Percentiles rank a stretch among this genome's conserved stretches.
Evolutionary conservation across 495 filamentous ascomycete genomes (phyloP).

Genomic region (Aspergillus heteromorphus): DNA sequence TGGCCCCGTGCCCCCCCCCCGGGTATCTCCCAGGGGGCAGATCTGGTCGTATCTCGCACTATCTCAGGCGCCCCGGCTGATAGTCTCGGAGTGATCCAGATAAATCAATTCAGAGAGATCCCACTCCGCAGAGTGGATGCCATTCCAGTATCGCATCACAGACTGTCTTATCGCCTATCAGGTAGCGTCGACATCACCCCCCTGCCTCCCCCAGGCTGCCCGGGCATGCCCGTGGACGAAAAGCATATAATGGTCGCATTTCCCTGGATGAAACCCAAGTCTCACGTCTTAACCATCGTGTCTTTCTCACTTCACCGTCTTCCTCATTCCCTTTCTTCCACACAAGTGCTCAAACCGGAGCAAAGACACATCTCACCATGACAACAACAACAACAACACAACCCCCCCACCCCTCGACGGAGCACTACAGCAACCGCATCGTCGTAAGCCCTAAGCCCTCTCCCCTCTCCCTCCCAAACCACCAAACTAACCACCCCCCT

Average conservation of each 20-base stretch:
- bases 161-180: neutral
- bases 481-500: neutral
- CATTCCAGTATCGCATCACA: neutral
- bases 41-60: neutral
- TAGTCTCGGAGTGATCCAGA: neutral
- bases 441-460: conserved; percentile 8
- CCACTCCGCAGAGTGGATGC: too few relatives aligned
- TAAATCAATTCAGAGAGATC: too few relatives aligned
- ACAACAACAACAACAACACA: neutral
- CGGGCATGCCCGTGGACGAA: neutral
- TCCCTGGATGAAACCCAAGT: neutral
- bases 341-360: too few relatives aligned
- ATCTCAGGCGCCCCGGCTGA: neutral
- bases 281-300: neutral
- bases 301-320: too few relatives aligned
- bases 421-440: conserved; percentile 10
- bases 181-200: neutral
- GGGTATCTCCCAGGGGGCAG: neutral
- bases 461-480: neutral
- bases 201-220: neutral
- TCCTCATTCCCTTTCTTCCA: too few relatives aligned
- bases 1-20: neutral
- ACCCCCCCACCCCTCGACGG: neutral
- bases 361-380: neutral
- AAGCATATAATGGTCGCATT: neutral